These are phyloP conservation scores for Neoboletus magnificus DNA, from an alignment of 768 basidiomycete genomes.

Conservation along the genomic window DNA sequence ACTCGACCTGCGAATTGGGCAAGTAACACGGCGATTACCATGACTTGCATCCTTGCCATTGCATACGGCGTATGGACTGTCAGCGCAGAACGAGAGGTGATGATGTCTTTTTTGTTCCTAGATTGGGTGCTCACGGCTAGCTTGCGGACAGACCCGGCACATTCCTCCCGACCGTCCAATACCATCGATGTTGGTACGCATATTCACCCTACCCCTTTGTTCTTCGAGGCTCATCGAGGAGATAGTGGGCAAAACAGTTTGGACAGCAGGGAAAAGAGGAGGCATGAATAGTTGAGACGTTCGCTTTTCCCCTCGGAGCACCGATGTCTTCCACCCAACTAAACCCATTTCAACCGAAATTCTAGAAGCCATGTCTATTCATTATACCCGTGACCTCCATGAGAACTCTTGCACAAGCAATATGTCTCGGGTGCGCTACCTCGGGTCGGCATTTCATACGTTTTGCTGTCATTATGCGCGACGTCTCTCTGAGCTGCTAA, in stretches of 20 bases:
- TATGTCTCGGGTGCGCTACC: background rate
- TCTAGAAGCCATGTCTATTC: conserved; percentile 5
- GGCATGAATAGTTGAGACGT: conserved; percentile 1
- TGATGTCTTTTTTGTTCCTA: background rate
- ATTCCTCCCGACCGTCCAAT: conserved; percentile 64
- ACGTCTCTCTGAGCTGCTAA: conserved; percentile 37
- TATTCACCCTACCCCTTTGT: background rate
- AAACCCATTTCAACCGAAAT: background rate
- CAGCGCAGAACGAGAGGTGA: conserved; percentile 79
- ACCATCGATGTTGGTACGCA: conserved; percentile 73
- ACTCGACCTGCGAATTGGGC: conserved; percentile 87
- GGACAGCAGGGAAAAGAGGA: conserved; percentile 27
- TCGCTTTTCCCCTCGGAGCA: background rate
- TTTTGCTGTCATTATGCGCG: conserved; percentile 36
- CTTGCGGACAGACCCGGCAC: conserved; percentile 46
- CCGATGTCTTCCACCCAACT: background rate
- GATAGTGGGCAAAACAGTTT: conserved; percentile 52
- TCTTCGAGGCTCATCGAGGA: background rate
- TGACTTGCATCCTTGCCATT: conserved; percentile 62
- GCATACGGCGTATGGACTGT: conserved; percentile 68
- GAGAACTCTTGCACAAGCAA: no score
- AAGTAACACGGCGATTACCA: conserved; percentile 73
- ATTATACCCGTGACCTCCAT: background rate
- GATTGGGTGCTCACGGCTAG: conserved; percentile 3
- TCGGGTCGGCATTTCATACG: background rate